Evolutionary conservation across 192 early-diverging fungal species (phyloP).

Genomic region (Coemansia brasiliensis): DNA sequence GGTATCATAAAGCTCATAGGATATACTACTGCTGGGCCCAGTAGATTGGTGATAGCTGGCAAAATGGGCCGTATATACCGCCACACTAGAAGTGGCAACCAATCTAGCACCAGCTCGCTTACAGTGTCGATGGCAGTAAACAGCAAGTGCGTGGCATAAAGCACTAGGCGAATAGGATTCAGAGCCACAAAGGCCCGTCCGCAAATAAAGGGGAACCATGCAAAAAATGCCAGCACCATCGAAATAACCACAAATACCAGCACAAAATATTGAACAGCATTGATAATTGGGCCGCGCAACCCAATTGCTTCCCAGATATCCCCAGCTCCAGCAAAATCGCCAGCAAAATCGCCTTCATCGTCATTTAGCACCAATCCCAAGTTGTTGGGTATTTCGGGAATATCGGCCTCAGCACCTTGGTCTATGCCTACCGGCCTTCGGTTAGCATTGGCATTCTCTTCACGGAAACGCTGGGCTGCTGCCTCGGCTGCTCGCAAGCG

Average conservation of each 20-base stretch:
- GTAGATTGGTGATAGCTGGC: neutral
- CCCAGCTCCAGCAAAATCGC: conserved; percentile 65
- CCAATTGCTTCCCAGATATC: conserved; percentile 89
- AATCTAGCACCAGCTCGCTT: conserved; percentile 28
- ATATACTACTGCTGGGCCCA: conserved; percentile 14
- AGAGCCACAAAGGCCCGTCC: conserved; percentile 29
- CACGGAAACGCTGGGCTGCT: conserved; percentile 8
- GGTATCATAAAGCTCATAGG: conserved; percentile 5
- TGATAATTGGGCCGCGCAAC: conserved; percentile 79
- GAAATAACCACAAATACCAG: conserved; percentile 74
- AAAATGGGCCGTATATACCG: conserved; percentile 11
- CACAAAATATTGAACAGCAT: conserved; percentile 78
- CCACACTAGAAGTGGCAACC: conserved; percentile 11
- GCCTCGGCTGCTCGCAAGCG: conserved; percentile 6
- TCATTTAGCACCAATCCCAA: neutral
- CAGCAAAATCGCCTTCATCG: conserved; percentile 53
- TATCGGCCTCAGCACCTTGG: neutral
- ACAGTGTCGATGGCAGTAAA: conserved; percentile 43
- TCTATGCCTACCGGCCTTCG: neutral
- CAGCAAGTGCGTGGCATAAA: conserved; percentile 72
- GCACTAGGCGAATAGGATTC: conserved; percentile 54
- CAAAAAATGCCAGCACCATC: conserved; percentile 65
- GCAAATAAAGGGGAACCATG: conserved; percentile 71
- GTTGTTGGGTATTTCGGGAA: neutral
- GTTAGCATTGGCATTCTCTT: neutral